Evolutionary conservation across 345 rosid genomes (phyloP).

Genomic region (Salix suchowensis): DNA sequence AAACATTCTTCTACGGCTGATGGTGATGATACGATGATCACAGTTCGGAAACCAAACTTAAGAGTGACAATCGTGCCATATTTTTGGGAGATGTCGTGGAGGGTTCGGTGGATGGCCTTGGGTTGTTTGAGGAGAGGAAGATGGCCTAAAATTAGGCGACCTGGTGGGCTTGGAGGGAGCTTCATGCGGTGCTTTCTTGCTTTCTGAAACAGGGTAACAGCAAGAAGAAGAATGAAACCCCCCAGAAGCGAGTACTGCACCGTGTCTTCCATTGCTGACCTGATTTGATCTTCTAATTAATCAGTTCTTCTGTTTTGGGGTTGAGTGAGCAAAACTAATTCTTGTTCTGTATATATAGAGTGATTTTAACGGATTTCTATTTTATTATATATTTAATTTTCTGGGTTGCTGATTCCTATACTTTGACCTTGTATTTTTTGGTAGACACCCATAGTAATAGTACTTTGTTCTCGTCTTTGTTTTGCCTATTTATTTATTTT

Average conservation of each 20-base stretch:
- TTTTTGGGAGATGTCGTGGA: slow-evolving; percentile 30
- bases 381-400: background rate
- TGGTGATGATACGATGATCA: slow-evolving; percentile 35
- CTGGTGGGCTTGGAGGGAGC: slow-evolving; percentile 10
- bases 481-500: background rate
- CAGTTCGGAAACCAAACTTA: slow-evolving; percentile 32
- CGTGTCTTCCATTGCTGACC: background rate
- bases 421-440: background rate
- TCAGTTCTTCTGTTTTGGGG: background rate
- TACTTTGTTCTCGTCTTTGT: background rate
- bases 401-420: background rate
- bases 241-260: background rate
- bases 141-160: slow-evolving; percentile 16
- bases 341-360: background rate
- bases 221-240: background rate
- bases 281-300: background rate
- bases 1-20: slow-evolving; percentile 44
- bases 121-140: slow-evolving; percentile 17
- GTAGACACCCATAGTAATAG: accelerated
- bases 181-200: background rate
- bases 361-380: background rate
- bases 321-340: background rate
- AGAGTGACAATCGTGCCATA: slow-evolving; percentile 40
- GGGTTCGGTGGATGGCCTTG: slow-evolving; percentile 8
- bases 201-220: background rate